These are phyloP conservation scores for Parachlorella kessleri DNA, from an alignment of 139 green algal genomes.

Conservation along the genomic window DNA sequence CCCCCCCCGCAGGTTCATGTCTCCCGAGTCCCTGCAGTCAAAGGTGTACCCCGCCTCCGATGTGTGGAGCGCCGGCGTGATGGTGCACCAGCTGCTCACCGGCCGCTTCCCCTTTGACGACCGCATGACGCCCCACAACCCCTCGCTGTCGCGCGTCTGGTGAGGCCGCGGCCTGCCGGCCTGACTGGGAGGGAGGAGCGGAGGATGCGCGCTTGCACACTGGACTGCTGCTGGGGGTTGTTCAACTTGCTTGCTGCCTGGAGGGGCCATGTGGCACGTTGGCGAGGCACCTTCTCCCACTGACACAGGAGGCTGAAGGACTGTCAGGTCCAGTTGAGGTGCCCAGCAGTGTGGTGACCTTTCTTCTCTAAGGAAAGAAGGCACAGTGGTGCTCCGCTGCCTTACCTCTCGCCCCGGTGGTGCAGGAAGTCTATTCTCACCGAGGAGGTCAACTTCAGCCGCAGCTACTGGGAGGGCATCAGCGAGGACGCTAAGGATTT, in stretches of 20 bases:
- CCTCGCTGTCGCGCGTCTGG: constrained; percentile 77
- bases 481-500: constrained; percentile 83
- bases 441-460: constrained; percentile 17
- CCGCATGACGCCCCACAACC: constrained; percentile 60
- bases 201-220: not conserved
- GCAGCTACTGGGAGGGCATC: constrained; percentile 66
- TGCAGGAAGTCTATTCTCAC: constrained; percentile 28
- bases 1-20: constrained; percentile 56
- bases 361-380: too few relatives aligned
- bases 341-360: too few relatives aligned
- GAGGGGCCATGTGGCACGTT: too few relatives aligned
- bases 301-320: too few relatives aligned
- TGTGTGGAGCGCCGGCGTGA: constrained; percentile 89
- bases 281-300: too few relatives aligned
- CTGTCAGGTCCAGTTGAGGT: too few relatives aligned
- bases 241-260: too few relatives aligned
- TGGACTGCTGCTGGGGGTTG: too few relatives aligned
- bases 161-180: not conserved
- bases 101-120: constrained; percentile 90
- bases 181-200: not conserved
- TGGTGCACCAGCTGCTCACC: constrained; percentile 88
- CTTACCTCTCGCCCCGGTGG: not conserved
- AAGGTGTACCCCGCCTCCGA: constrained; percentile 74
- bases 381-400: too few relatives aligned
- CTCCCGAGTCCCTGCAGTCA: constrained; percentile 74